Evolutionary conservation across 768 basidiomycete species (phyloP), one percentile per base, ranked within the genome.

Genomic region (Lactarius tabidus): DNA sequence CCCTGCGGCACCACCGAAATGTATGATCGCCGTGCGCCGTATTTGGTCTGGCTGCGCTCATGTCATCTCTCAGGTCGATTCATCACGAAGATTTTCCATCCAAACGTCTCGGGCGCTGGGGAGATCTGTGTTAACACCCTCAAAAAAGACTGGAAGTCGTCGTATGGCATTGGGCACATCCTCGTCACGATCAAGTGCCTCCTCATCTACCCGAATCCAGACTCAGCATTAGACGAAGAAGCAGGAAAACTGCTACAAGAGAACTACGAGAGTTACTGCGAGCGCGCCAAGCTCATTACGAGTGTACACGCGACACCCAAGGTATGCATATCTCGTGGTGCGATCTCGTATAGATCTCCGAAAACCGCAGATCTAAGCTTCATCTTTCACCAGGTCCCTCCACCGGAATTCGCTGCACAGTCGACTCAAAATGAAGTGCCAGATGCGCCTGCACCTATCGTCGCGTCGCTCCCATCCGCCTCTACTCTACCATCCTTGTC

Each of bases 91-190:
- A 95, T 98, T 63, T 98, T 98, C 76, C 95, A 98, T 72, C 95
- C 96, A 0, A 98, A 98, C 71, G 93, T 98, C 45, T 95, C 94
- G 0, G 81, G 84, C 38, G 75, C 84, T 0, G 95, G 95, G 18
- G 95, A 97, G 76, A 98, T 98, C 70, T 98, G 95, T 74, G 95
- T 98, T 17, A 96, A 95, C 78, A 98, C 95, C 8, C 79, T 98
- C 29, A 98, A 97, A 82, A 96, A 97, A 75, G 94, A 96, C 72
- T 98, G 95, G 95, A 90, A 94, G 74, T 83, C 91, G 28, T 84
- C 87, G 15, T 95, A 93, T 71, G 95, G 95, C 57, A 93, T 98
- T 35, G 85, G 81, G 17, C 93, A 95, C 74, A 96, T 96, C 65
- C 83, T 96, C 18, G 88, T 93, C 64, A 95, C 93, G 33, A 88